Base-by-base conservation (phyloP, 306 rosid species). In the Macrotyloma uniflorum region DNA sequence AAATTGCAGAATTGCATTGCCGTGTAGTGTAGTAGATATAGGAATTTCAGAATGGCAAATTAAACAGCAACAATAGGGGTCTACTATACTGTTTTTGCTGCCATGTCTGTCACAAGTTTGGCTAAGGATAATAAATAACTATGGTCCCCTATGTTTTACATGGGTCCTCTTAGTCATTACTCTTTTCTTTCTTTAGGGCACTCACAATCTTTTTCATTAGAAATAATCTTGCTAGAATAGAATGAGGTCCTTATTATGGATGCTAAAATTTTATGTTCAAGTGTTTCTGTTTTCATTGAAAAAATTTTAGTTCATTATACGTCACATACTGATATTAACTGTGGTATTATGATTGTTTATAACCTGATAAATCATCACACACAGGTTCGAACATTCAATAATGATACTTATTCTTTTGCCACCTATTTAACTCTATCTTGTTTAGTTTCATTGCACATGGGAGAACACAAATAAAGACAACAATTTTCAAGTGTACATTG, bases 381-480 rank as follows among this genome's bases (percentile, higher is more conserved):
- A n/a, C n/a, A n/a, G n/a, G n/a, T n/a, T n/a, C n/a, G n/a, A n/a
- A n/a, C n/a, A n/a, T n/a, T n/a, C n/a, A n/a, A 42, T 42, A 12
- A 11, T 12, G 16, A 12, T 42, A 42, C 16, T 40, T 40, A 4
- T 53, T 18, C 35, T 26, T 72, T 64, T 62, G n/a, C n/a, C 40
- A 4, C 15, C 54, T 40, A 22, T n/a, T 76, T 50, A 30, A 30
- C 26, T 32, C 3, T 30, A 68, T 28, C 76, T 40, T 26, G 19
- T 54, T 77, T 68, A 6, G 9, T 28, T 78, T 68, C 49, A 15
- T 58, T 5, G 58, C 75, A 77, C 75, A 54, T 47, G 74, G 74
- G 19, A 8, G 15, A 15, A 62, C 12, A 14, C 16, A 35, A 43
- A 65, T 20, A 20, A 11, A 18, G 47, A 64, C 51, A 23, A 35